Base-by-base conservation (phyloP, 1,139 yeast species). In the Sugiyamaella sp. region DNA sequence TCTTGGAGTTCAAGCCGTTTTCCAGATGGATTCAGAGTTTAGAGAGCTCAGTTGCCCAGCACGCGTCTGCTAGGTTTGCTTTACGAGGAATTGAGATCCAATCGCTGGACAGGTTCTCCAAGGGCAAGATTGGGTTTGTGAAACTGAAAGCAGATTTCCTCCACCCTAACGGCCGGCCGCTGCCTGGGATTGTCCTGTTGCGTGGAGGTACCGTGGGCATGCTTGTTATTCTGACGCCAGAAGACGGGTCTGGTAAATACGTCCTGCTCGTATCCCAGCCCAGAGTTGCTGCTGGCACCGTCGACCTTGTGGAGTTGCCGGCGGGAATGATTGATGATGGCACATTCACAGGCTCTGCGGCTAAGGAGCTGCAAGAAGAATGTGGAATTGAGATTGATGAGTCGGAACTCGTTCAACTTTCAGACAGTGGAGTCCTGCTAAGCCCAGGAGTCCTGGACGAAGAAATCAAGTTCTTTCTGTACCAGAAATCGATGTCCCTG, bases 281-380 rank as follows among this genome's bases (percentile, higher is more conserved):
- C 4, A 46, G 67, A 24, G 60, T 63, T 4, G 62, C 67, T 2
- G 55, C 59, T 1, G 67, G 63, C 14, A 47, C 49, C 20, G 39
- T 61, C 40, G 42, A 41, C 14, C 50, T 59, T 27, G 45, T 55
- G 9, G 67, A 64, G 51, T 48, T 64, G 39, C 67, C 67, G 2
- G 67, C 67, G 6, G 67, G 67, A 8, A 63, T 64, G 67, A 57
- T 62, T 41, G 67, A 64, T 41, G 61, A 54, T 29, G 61, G 61
- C 3, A 51, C 59, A 1, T 62, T 63, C 42, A 41, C 53, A 4
- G 66, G 66, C 9, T 53, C 65, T 17, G 66, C 66, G 6, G 66
- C 66, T 1, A 48, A 55, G 27, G 66, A 63, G 45, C 48, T 63
- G 17, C 56, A 64, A 48, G 67, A 64, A 52, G 67, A 64, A 43